Evolutionary conservation across 805 yeast species (phyloP), one percentile per base, ranked within the genome.

Genomic region (Schizosaccharomyces japonicus): DNA sequence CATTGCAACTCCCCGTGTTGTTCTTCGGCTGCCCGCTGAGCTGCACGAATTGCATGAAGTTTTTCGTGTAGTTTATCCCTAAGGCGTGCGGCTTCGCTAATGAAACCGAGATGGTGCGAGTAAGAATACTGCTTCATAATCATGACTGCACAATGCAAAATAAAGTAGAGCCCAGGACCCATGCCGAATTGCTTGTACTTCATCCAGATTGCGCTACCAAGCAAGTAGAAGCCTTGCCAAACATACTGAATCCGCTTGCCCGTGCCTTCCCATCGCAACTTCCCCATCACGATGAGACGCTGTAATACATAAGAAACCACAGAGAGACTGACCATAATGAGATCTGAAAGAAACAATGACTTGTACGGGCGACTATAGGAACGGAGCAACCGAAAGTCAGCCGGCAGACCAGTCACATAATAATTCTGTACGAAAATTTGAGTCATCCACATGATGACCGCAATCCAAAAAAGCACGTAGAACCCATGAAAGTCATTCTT

Each of bases 101-200:
- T 63, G 58, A 87, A 83, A 0, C 96, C 98, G 57, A 85, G 85
- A 64, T 76, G 90, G 57, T 80, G 84, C 1, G 82, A 82, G 59
- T 77, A 90, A 1, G 96, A 84, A 60, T 90, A 96, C 75, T 79
- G 78, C 59, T 90, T 90, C 99, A 90, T 90, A 54, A 92, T 59
- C 53, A 84, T 66, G 1, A 90, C 96, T 45, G 83, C 66, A 8
- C 84, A 73, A 58, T 90, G 98, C 47, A 90, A 65, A 50, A 82
- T 71, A 52, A 90, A 63, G 56, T 82, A 90, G 39, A 85, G 85
- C 57, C 76, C 76, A 1, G 83, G 94, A 46, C 85, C 80, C 98
- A 98, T 90, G 10, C 92, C 83, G 55, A 71, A 80, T 36, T 68
- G 64, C 58, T 65, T 60, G 45, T 58, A 58, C 40, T 76, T 73